Base-by-base conservation (phyloP, 129 eudicot species). In the Chrysanthemum lavandulifolium region DNA sequence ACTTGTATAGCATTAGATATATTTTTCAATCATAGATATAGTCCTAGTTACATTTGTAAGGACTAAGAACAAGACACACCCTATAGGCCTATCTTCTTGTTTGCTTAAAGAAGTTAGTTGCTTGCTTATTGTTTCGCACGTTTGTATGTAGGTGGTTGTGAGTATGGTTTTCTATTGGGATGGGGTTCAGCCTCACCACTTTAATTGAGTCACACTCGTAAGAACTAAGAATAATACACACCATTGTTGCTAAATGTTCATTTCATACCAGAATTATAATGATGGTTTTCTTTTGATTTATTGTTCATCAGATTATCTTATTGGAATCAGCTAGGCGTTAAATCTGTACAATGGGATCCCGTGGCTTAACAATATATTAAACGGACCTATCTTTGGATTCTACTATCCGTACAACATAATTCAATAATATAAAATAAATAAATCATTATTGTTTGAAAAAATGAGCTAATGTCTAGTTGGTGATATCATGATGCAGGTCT, bases 121-220 rank as follows among this genome's bases (percentile, higher is more conserved):
- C 54, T 53, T 68, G 36, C 66, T 40, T 6, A 11, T 66, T 27
- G 21, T 54, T 23, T 13, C 23, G 1, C 2, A 40, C 62, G 6
- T 40, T 23, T 13, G 51, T 10, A 14, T 31, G 19, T 76, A 92
- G 97, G 86, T 83, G 60, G 74, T 74, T 89, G 82, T 72, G 82
- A 65, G 75, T 77, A n/a, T 92, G 96, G 98, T 89, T 89, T 74
- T 74, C 94, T 0, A 72, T 92, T 67, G 96, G 98, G 51, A 73
- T 87, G 76, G 95, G 96, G 13, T 89, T 92, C 81, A 82, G 88
- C 68, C 73, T 86, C 33, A 73, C 88, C 57, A 82, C 93, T 61
- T 74, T 92, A 33, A 60, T 89, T 60, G 95, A 69, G 91, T 83
- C 45, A 76, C 87, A 18, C 4, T 85, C 84, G 97, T 92, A 33